Percentiles rank a stretch among this genome's conserved stretches.
These are phyloP conservation scores for Scheffersomyces lignosus DNA, from an alignment of 805 yeast genomes.

Conservation along the genomic window DNA sequence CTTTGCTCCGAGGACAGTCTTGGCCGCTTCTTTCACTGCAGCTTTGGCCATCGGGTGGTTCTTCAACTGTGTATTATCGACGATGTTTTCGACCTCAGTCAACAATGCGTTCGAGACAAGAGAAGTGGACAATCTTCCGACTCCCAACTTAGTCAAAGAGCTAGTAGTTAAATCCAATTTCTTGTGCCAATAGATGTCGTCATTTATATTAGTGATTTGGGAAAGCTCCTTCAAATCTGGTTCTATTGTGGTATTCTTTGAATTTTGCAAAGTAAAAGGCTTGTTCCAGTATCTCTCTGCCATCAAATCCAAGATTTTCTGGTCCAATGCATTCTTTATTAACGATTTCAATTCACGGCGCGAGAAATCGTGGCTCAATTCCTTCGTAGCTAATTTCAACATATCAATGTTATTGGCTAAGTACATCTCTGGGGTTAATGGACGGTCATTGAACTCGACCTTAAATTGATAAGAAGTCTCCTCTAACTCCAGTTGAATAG, in stretches of 20 bases:
- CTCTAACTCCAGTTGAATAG: constrained; percentile 88
- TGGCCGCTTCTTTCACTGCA: constrained; percentile 83
- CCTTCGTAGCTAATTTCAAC: constrained; percentile 82
- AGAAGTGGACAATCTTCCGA: constrained; percentile 86
- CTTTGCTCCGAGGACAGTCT: constrained; percentile 70
- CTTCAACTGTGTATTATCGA: constrained; percentile 70
- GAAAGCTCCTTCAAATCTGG: constrained; percentile 58
- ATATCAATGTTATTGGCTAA: constrained; percentile 89
- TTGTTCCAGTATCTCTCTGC: constrained; percentile 94
- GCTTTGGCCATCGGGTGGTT: constrained; percentile 85
- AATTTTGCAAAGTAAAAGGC: constrained; percentile 33
- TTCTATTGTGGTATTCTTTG: constrained; percentile 29
- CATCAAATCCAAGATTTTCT: constrained; percentile 77
- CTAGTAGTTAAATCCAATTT: constrained; percentile 84
- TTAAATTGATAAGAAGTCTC: constrained; percentile 91
- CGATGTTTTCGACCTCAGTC: constrained; percentile 72
- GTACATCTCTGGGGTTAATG: constrained; percentile 90
- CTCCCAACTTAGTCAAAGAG: constrained; percentile 85
- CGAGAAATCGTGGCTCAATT: constrained; percentile 78
- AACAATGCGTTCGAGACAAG: constrained; percentile 78
- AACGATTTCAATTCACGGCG: constrained; percentile 78
- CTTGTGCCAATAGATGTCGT: constrained; percentile 83
- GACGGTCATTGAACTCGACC: constrained; percentile 95
- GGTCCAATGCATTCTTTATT: constrained; percentile 83
- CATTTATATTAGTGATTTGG: constrained; percentile 47